These are phyloP conservation scores for Ambrosia trifida DNA, from an alignment of 129 eudicot species.

Conservation along the genomic window DNA sequence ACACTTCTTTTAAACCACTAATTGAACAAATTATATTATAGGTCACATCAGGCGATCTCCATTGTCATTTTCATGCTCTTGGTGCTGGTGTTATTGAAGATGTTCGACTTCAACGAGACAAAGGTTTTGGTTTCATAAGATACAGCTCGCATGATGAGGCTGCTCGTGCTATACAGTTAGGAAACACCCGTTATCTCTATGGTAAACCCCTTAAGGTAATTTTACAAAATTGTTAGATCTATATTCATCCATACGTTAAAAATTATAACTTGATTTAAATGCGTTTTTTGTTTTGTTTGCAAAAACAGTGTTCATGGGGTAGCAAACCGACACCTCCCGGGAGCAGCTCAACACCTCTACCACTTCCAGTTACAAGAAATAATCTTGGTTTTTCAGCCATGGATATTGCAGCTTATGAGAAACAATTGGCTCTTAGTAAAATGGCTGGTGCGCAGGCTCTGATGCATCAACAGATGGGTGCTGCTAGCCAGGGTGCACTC, in stretches of 20 bases:
- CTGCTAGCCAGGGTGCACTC: slow-evolving; percentile 48
- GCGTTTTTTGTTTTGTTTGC: neutral
- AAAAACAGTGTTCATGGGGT: slow-evolving; percentile 69
- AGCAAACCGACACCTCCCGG: slow-evolving; percentile 86
- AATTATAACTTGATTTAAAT: neutral
- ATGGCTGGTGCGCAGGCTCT: slow-evolving; percentile 47
- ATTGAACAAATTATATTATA: slow-evolving; percentile 25
- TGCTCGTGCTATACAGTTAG: slow-evolving; percentile 72
- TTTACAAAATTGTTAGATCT: neutral
- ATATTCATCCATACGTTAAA: neutral
- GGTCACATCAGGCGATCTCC: slow-evolving; percentile 85
- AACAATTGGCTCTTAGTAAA: slow-evolving; percentile 56
- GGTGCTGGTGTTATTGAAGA: slow-evolving; percentile 89
- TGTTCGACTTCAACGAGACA: slow-evolving; percentile 75
- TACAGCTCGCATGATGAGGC: slow-evolving; percentile 75
- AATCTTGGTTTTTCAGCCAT: slow-evolving; percentile 43
- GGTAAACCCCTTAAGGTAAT: slow-evolving; percentile 75
- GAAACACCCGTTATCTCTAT: slow-evolving; percentile 57
- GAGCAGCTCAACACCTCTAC: slow-evolving; percentile 55
- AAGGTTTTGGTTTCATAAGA: slow-evolving; percentile 80
- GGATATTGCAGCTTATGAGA: slow-evolving; percentile 49
- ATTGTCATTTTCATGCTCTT: slow-evolving; percentile 71
- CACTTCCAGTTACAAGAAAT: slow-evolving; percentile 48
- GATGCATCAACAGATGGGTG: slow-evolving; percentile 53
- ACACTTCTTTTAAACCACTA: neutral